Evolutionary conservation across 2,329 filamentous ascomycete genomes (phyloP).

Genomic region (Cucurbitaria berberidis): DNA sequence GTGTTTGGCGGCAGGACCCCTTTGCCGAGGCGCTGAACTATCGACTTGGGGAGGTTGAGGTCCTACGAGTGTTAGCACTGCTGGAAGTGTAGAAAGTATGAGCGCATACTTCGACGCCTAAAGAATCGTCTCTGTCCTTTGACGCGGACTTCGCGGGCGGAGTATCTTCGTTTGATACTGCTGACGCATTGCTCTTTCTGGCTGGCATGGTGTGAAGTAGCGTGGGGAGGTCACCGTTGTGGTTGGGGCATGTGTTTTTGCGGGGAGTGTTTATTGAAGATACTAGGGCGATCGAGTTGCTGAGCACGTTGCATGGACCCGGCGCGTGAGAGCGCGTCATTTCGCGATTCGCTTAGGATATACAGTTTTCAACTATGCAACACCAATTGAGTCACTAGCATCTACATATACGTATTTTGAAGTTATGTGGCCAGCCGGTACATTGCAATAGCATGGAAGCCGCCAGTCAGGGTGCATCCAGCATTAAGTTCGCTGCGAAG

Average conservation of each 20-base stretch:
- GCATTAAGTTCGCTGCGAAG: not conserved
- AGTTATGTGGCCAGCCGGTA: not conserved
- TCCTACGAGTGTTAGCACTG: slow-evolving; percentile 52
- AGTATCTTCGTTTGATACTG: slow-evolving; percentile 47
- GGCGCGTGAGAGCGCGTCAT: slow-evolving; percentile 40
- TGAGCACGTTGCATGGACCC: slow-evolving; percentile 24
- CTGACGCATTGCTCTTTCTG: slow-evolving; percentile 56
- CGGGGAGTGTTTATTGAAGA: slow-evolving; percentile 15
- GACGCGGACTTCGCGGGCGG: slow-evolving; percentile 27
- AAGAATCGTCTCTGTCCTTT: slow-evolving; percentile 48
- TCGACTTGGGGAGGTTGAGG: slow-evolving; percentile 77
- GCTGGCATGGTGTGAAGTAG: slow-evolving; percentile 48
- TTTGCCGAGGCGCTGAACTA: slow-evolving; percentile 80
- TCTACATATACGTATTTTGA: not conserved
- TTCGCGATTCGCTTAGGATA: slow-evolving; percentile 22
- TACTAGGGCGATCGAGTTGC: slow-evolving; percentile 6
- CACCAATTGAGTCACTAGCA: not conserved
- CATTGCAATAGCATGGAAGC: not conserved
- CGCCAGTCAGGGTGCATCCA: not conserved
- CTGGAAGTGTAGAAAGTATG: not conserved
- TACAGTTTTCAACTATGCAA: not conserved
- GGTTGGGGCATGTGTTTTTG: slow-evolving; percentile 2
- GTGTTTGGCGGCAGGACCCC: slow-evolving; percentile 80
- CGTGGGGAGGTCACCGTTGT: not conserved
- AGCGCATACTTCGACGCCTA: slow-evolving; percentile 53